Evolutionary conservation across 2,329 filamentous ascomycete genomes (phyloP), one percentile per base, ranked within the genome.

Genomic region (Trichocomaceae sp.): DNA sequence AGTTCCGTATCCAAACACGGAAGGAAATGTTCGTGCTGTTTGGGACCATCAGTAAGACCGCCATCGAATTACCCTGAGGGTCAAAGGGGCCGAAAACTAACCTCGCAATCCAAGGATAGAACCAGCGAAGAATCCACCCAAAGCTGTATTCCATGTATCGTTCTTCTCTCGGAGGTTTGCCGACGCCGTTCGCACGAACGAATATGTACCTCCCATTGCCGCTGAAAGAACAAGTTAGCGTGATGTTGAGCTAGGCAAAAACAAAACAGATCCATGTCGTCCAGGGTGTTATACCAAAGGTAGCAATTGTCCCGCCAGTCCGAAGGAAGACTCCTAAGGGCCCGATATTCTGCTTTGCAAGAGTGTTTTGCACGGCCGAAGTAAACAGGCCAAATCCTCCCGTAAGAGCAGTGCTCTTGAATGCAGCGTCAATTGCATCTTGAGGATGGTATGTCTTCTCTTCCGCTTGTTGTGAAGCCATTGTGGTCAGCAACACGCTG

Each of bases 91-190:
- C n/a, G 17, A 41, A 31, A 41, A 67, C 72, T 56, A 81, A 95
- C 90, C 81, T 64, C 79, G 78, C 56, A 95, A 69, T 53, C 90
- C 91, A 46, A 91, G 66, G 52, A 89, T 77, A 44, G 83, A 77
- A 61, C 91, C 91, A 49, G 81, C 84, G 50, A 87, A 76, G 72
- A 93, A 90, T 54, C 90, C 89, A 61, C 85, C 90, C 58, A 90
- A 77, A 41, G 83, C 81, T 54, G 84, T 77, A 72, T 91, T 93
- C 75, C 81, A 86, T 61, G 79, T 77, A 69, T 96, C 91, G 57
- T 96, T 83, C 76, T 87, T 90, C 73, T 90, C 80, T 66, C 90
- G 85, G 61, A 96, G 77, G 75, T 96, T 96, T 71, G 89, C 88
- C 46, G 86, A 80, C 49, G 88, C 87, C 63, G 80, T 81, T 64